Base-by-base conservation (phyloP, 1,284 basidiomycete species). In the Thecaphora thlaspeos region DNA sequence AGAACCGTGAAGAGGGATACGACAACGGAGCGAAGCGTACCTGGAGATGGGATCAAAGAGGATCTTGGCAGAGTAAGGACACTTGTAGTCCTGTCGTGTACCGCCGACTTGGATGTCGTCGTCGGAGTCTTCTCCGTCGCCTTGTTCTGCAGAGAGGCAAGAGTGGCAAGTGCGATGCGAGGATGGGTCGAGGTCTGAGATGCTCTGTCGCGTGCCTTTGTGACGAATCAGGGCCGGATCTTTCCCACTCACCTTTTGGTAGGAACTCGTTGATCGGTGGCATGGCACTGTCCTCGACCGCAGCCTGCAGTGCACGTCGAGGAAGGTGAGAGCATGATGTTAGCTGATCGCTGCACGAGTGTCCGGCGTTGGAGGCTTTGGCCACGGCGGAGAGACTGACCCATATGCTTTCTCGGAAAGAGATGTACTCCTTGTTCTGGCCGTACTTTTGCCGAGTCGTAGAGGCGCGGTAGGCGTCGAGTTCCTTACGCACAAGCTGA, bases 21-120 rank as follows among this genome's bases (percentile, higher is more conserved):
- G 32, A 30, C 7, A 30, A 30, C 10, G 19, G 14, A 3, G 38
- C 17, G 17, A 12, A 2, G 57, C 51, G 39, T 55, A 68, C 55
- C 56, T 61, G n/a, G 65, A 48, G 12, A 73, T 36, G 1, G 73
- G 71, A 44, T 75, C 64, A 23, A 55, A 54, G 12, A 75, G 53
- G 12, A 73, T 46, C 32, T 56, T 56, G 4, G 63, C 52, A 0
- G 69, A 66, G 19, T 73, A 43, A 1, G 73, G 73, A 41, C 73
- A 75, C 17, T 65, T 52, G 58, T 65, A 73, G 46, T 71, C 59
- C 24, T 59, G 61, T 22, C 51, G 48, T 2, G 42, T 39, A 17
- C 67, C 71, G 17, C 73, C 71, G 14, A 64, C 48, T 4, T 62
- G 51, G 22, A 73, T 55, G 1, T 73, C 71, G 10, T 73, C 68